Evolutionary conservation across 768 basidiomycete species (phyloP), one percentile per base, ranked within the genome.

Genomic region (Mycena alexandri): DNA sequence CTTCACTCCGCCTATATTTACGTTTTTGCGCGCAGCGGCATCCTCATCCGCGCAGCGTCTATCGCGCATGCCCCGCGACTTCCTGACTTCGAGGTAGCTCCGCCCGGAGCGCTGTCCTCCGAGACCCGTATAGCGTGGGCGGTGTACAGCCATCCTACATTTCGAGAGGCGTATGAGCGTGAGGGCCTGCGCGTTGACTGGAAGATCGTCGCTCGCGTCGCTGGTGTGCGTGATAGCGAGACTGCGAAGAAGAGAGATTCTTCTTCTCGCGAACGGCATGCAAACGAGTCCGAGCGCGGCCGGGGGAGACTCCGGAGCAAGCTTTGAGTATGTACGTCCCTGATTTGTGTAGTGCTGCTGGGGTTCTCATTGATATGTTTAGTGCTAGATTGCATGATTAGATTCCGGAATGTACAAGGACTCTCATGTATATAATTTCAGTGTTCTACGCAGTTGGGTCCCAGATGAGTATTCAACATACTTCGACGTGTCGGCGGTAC

Each of bases 91-190:
- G 83, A 85, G 52, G 73, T 84, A 0, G 62, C 76, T 1, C 74
- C 80, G 10, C 79, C 82, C 1, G 76, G 75, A 1, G 75, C 76
- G 7, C 80, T 81, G 6, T 76, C 75, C 2, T 75, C 65, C 9
- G 79, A 83, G 19, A 76, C 78, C 53, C 71, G 82, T n/a, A 80
- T 86, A 34, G 84, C 85, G 14, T 84, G 82, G 80, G 79, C 80
- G 7, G 71, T 86, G 58, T 47, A 83, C 8, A 78, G 76, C 53
- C 76, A 75, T 10, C 77, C 79, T 12, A 78, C 75, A 1, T 81
- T 84, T 57, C 72, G 75, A 21, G 77, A 80, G 16, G 82, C 84
- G 16, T 83, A 77, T 70, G 76, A 80, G 47, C 70, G 72, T 55
- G 84, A 85, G 63, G 77, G 80, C 1, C 48, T 84, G 19, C 25